Base-by-base conservation (phyloP, 805 yeast species). In the Candida arabinofermentans region DNA sequence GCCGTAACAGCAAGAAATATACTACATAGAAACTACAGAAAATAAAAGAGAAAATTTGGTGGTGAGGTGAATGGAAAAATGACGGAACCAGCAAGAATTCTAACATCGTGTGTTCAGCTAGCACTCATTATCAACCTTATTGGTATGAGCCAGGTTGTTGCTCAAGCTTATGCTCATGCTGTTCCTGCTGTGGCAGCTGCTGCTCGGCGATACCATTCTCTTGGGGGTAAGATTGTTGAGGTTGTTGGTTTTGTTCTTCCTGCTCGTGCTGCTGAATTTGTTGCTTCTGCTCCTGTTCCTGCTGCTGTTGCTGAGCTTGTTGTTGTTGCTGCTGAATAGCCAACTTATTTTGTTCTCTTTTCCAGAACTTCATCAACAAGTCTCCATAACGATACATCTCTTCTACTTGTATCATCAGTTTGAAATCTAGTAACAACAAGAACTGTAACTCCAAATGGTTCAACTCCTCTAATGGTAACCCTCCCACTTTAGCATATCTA, bases 401-500 rank as follows among this genome's bases (percentile, higher is more conserved):
- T 58, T 90, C 96, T 12, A 86, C 83, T 26, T 87, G 83, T 34
- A 93, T 86, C 79, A 90, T 77, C 46, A 91, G 70, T 58, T 83
- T 81, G 65, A 93, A 91, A 65, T 93, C 96, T 39, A 89, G 72
- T 45, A 91, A 68, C 37, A 90, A 64, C 52, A 91, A 67, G 59
- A 93, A 90, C 61, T 91, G 97, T 35, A 93, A 68, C 63, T 93
- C 99, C 51, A 93, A 70, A 64, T 86, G 90, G 59, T 93, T 93
- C 59, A 93, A 72, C 61, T 93, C 99, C 42, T 87, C 96, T 43
- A 89, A 71, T 7, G 97, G 96, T 41, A 91, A 72, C 0, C 98
- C 98, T 5, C 98, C 98, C 34, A 91, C 93, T 61, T 90, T 86
- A 9, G 97, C 96, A 62, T 91, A 91, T 49, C 98, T 75, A 41